Conservation (phyloP, 2,329 filamentous ascomycete species). For the Parastagonospora nodorum region DNA sequence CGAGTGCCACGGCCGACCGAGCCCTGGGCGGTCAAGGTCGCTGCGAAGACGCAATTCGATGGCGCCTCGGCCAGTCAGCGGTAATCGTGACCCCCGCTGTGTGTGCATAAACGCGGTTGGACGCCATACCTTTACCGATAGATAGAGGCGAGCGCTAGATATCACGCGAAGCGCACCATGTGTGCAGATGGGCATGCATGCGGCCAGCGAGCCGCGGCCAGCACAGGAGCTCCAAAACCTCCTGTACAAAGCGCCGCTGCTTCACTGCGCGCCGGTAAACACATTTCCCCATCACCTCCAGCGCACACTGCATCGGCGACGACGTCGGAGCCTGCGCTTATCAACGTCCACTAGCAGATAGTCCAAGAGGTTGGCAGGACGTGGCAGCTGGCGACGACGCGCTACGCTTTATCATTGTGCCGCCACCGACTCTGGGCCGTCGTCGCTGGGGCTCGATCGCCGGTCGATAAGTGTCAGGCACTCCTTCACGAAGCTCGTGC, state of each 20-base stretch:
- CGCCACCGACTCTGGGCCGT: constrained; percentile 25
- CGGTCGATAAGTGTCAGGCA: constrained; percentile 26
- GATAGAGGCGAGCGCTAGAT: constrained; percentile 13
- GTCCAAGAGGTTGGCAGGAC: constrained; percentile 19
- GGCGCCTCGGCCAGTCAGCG: constrained; percentile 18
- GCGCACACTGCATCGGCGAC: constrained; percentile 2
- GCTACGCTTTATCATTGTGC: constrained; percentile 21
- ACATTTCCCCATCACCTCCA: neutral
- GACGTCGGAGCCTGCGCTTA: constrained; percentile 11
- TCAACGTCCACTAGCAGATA: constrained; percentile 7
- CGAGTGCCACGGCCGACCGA: neutral
- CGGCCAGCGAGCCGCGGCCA: constrained; percentile 7
- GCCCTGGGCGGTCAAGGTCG: constrained; percentile 14
- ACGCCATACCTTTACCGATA: constrained; percentile 6
- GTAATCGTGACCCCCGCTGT: constrained; percentile 8
- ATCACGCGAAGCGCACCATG: constrained; percentile 11
- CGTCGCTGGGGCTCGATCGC: constrained; percentile 10
- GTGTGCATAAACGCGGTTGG: constrained; percentile 1
- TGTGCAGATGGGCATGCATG: constrained; percentile 9
- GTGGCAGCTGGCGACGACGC: constrained; percentile 16
- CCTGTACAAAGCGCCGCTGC: neutral
- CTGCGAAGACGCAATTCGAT: constrained; percentile 9
- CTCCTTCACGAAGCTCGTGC: constrained; percentile 8
- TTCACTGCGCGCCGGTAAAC: neutral
- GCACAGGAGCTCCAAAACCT: constrained; percentile 1